These are phyloP conservation scores for Globisporangium camurandrum DNA, from an alignment of 352 stramenopile genomes.

Conservation along the genomic window DNA sequence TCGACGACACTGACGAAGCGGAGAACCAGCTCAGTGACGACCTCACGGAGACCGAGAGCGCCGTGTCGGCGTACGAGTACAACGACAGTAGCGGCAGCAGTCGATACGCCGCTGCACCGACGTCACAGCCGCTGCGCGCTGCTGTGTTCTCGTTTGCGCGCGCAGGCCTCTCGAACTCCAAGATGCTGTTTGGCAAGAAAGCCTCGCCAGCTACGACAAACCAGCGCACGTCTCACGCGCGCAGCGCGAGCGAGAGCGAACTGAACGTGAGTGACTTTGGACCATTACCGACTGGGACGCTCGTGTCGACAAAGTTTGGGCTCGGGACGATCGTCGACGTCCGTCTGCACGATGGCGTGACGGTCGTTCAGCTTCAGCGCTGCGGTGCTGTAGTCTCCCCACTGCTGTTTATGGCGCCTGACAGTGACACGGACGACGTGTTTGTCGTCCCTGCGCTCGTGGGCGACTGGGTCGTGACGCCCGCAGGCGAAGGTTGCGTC, in stretches of 20 bases:
- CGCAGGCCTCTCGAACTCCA: constrained; percentile 32
- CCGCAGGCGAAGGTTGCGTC: constrained; percentile 42
- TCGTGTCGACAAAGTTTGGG: constrained; percentile 55
- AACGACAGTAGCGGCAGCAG: background rate
- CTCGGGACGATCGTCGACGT: constrained; percentile 52
- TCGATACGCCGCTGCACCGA: no score
- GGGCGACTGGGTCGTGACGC: constrained; percentile 50
- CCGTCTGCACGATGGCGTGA: constrained; percentile 40
- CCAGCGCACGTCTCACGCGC: constrained; percentile 17
- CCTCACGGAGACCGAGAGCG: constrained; percentile 54
- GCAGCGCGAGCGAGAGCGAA: constrained; percentile 39
- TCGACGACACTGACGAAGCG: constrained; percentile 21
- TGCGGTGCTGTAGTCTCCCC: no score
- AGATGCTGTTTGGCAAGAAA: constrained; percentile 44
- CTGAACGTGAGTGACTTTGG: constrained; percentile 35
- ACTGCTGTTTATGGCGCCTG: constrained; percentile 18
- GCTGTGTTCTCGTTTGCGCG: constrained; percentile 51
- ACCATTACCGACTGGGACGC: constrained; percentile 26
- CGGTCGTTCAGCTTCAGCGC: constrained; percentile 40
- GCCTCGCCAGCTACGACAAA: constrained; percentile 7
- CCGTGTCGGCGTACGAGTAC: constrained; percentile 20
- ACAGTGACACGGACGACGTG: constrained; percentile 36
- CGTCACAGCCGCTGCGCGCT: constrained; percentile 14
- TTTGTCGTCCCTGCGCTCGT: constrained; percentile 50
- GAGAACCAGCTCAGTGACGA: constrained; percentile 34